Percentiles rank a stretch among this genome's conserved stretches.
Evolutionary conservation across 768 basidiomycete genomes (phyloP).

Genomic region (Leccinum arenicola): DNA sequence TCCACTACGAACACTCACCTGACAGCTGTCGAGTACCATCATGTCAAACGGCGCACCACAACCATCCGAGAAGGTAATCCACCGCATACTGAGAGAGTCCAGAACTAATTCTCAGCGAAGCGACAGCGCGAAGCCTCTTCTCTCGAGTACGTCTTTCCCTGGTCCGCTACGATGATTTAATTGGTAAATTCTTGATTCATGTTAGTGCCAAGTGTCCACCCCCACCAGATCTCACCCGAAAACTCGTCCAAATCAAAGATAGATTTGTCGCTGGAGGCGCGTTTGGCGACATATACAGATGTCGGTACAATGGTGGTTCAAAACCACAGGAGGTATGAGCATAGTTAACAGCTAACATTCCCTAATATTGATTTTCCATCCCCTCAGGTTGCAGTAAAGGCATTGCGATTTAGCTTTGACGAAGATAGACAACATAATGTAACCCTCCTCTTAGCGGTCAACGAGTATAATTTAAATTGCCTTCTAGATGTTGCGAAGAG

Average conservation of each 20-base stretch:
- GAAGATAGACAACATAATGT: neutral
- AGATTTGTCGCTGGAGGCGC: neutral
- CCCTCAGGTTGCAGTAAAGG: neutral
- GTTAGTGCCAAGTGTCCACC: neutral
- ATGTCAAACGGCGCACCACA: neutral
- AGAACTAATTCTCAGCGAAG: neutral
- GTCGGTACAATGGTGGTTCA: neutral
- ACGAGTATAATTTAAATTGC: neutral
- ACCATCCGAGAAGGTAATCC: neutral
- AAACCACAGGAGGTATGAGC: neutral
- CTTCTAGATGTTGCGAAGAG: neutral
- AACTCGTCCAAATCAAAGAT: neutral
- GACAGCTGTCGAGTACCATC: neutral
- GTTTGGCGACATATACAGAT: neutral
- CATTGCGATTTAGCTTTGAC: neutral
- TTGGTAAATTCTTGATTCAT: constrained; percentile 14
- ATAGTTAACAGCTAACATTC: neutral
- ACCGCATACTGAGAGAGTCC: neutral
- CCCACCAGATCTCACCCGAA: neutral
- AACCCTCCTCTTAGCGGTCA: no score
- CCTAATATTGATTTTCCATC: neutral
- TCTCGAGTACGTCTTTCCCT: neutral
- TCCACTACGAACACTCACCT: neutral
- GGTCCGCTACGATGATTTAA: neutral
- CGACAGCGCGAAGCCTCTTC: neutral